phyloP scores from a whole-genome alignment of 2,329 filamentous ascomycete genomes.

The Phialophora tarda region DNA sequence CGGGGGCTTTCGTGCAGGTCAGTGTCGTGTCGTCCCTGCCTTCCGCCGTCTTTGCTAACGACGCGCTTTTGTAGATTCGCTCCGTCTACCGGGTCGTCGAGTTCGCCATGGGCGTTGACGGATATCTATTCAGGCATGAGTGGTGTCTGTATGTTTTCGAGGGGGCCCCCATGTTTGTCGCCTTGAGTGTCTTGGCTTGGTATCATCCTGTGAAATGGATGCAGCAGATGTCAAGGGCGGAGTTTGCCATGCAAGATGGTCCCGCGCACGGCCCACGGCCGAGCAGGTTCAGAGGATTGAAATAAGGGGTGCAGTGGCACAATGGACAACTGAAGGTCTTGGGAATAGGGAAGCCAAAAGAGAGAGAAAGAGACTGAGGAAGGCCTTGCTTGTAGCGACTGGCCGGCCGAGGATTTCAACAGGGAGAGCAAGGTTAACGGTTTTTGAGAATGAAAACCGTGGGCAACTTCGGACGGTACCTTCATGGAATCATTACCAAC shows the following conservation, averaged over 20 bases:
- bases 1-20: slow-evolving; percentile 56
- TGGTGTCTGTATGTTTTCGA: slow-evolving; percentile 55
- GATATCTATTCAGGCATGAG: slow-evolving; percentile 52
- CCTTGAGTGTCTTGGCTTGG: slow-evolving; percentile 56
- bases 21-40: neutral
- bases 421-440: neutral
- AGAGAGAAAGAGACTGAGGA: neutral
- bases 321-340: neutral
- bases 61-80: slow-evolving; percentile 43
- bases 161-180: slow-evolving; percentile 50
- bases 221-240: slow-evolving; percentile 22
- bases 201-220: slow-evolving; percentile 53
- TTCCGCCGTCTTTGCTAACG: neutral
- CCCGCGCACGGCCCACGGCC: neutral
- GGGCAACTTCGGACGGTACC: too few species aligned
- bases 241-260: slow-evolving; percentile 11
- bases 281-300: neutral
- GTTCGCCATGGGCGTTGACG: slow-evolving; percentile 52
- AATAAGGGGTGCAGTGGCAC: neutral
- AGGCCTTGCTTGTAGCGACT: neutral
- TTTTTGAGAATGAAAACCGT: neutral
- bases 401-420: neutral
- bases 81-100: slow-evolving; percentile 50
- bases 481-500: neutral
- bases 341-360: neutral